These are phyloP conservation scores for Leucosporidium creatinivorum DNA, from an alignment of 768 basidiomycete genomes.

Conservation along the genomic window DNA sequence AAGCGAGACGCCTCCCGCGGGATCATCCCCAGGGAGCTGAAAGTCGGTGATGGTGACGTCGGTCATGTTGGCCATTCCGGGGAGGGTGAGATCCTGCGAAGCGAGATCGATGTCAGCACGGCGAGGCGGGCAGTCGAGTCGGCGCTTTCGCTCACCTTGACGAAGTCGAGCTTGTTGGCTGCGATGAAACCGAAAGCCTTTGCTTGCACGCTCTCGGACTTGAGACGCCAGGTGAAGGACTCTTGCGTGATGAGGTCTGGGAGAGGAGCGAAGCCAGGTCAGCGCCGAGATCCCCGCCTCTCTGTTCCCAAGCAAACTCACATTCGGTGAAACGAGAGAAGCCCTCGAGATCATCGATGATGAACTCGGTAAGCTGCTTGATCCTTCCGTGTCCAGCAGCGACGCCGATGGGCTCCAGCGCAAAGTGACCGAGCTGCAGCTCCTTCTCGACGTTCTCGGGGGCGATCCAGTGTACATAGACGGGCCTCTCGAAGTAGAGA, in stretches of 20 bases:
- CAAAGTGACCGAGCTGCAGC: constrained; percentile 53
- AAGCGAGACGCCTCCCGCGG: constrained; percentile 63
- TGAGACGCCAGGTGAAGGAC: constrained; percentile 62
- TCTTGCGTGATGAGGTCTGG: constrained; percentile 56
- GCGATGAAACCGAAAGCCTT: constrained; percentile 57
- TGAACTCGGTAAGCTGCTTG: constrained; percentile 56
- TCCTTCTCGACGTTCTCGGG: constrained; percentile 45
- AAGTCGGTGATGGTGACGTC: constrained; percentile 55
- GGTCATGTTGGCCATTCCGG: background rate
- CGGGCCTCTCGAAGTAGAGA: constrained; percentile 55
- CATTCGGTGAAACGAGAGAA: constrained; percentile 57
- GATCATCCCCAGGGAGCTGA: constrained; percentile 58
- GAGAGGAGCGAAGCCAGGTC: background rate
- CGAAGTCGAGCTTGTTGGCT: constrained; percentile 59
- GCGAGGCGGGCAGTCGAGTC: background rate
- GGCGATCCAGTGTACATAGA: constrained; percentile 55
- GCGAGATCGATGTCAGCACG: background rate
- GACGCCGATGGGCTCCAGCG: constrained; percentile 49
- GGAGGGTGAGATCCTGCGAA: background rate
- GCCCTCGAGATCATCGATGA: constrained; percentile 52
- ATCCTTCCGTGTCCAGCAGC: constrained; percentile 46
- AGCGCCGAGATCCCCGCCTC: background rate
- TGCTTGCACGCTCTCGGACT: constrained; percentile 54
- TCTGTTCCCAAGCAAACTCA: background rate
- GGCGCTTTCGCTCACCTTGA: constrained; percentile 45